phyloP scores from a whole-genome alignment of 768 basidiomycete genomes.

The Amanita subjunquillea region DNA sequence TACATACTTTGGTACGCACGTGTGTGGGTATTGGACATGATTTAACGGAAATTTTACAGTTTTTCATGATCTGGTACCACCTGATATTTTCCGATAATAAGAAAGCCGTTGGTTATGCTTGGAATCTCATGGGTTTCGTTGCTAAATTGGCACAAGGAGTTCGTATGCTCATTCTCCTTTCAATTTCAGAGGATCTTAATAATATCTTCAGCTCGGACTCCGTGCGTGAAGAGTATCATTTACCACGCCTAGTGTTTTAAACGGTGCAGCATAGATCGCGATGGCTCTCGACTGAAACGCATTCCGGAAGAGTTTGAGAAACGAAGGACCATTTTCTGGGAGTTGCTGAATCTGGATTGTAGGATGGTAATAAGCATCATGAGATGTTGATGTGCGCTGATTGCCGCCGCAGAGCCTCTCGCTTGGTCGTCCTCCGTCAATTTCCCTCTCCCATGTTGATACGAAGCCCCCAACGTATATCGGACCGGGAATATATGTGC shows the following conservation, averaged over 20 bases:
- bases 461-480: slow-evolving; percentile 42
- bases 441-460: slow-evolving; percentile 57
- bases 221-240: slow-evolving; percentile 33
- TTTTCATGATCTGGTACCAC: slow-evolving; percentile 69
- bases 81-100: slow-evolving; percentile 67
- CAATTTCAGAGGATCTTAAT: not conserved
- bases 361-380: slow-evolving; percentile 35
- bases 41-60: slow-evolving; percentile 16
- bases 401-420: slow-evolving; percentile 42
- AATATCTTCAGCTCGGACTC: slow-evolving; percentile 44
- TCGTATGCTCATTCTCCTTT: slow-evolving; percentile 17
- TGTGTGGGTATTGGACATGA: not conserved
- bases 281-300: slow-evolving; percentile 49
- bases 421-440: slow-evolving; percentile 62
- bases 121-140: slow-evolving; percentile 69
- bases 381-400: not conserved
- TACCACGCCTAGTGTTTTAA: slow-evolving; percentile 4
- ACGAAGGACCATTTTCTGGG: slow-evolving; percentile 64
- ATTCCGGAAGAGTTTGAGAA: slow-evolving; percentile 68
- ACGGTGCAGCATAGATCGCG: slow-evolving; percentile 41
- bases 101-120: slow-evolving; percentile 62
- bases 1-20: slow-evolving; percentile 48
- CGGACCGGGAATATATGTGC: slow-evolving; percentile 35
- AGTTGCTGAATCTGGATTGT: slow-evolving; percentile 62
- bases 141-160: slow-evolving; percentile 67